Base-by-base conservation (phyloP, 305 asterid species). In the Ajuga reptans region DNA sequence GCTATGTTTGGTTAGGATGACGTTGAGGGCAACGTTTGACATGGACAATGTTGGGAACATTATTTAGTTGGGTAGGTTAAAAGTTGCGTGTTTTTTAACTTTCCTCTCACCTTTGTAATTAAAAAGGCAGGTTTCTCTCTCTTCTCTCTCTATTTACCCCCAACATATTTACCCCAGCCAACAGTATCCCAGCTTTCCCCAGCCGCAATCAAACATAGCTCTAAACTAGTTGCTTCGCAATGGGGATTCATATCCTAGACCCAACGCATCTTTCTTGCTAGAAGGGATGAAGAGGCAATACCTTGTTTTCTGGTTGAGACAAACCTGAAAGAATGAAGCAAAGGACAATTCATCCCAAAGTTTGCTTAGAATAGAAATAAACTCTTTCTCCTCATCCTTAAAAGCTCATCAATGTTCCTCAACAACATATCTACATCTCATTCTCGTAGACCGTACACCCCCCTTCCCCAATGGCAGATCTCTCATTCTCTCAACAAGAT, bases 401-500 rank as follows among this genome's bases (percentile, higher is more conserved):
- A 41, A 67, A 58, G 9, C 78, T 33, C 59, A 63, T 33, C 0
- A 4, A 33, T 4, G 18, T 49, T 18, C 18, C 75, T 1, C 52
- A 16, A 54, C 51, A 21, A 52, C 39, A 33, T 37, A 21, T 14
- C 68, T 12, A 0, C 42, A 12, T 10, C 31, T 14, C 12, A 34
- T 56, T 49, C 46, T 56, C 11, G 0, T 3, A 1, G 46, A 21
- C 27, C 27, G 2, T 21, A 21, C 1, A 3, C 37, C 1, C 1
- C 5, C 37, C 1, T 10, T 0, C 7, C 59, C 46, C 57, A 0
- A 63, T 69, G 75, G 72, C 62, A 17, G 72, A 69, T 9, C 63
- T 75, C 52, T 43, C 75, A 0, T 69, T 54, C 49, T 54, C 75
- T 0, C 67, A 53, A 3, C 72, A 69, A 69, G 62, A 69, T 45